Evolutionary conservation across 495 filamentous ascomycete species (phyloP), one percentile per base, ranked within the genome.

Genomic region (Cladorrhinum samala): DNA sequence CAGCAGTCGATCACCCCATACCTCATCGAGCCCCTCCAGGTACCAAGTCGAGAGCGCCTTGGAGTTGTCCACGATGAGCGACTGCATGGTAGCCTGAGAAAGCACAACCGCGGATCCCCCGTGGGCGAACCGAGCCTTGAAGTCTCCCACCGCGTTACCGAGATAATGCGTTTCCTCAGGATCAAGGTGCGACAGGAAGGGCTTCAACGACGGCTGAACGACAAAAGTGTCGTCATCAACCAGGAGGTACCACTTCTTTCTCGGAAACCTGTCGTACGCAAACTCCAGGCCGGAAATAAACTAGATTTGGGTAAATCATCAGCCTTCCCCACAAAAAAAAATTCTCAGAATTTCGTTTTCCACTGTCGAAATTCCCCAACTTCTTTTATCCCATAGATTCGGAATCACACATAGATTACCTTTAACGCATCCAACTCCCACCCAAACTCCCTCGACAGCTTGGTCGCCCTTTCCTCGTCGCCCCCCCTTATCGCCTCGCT

Each of bases 371-470:
- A n/a, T n/a, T n/a, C n/a, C n/a, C n/a, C n/a, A n/a, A n/a, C n/a
- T n/a, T n/a, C n/a, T n/a, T n/a, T n/a, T n/a, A n/a, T n/a, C n/a
- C n/a, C n/a, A n/a, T n/a, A n/a, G n/a, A n/a, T n/a, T n/a, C n/a
- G n/a, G n/a, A n/a, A n/a, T n/a, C n/a, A n/a, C 27, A 33, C 27
- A 6, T 33, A 5, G 11, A 49, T 3, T 42, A 74, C 73, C 70
- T 77, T 77, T 54, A 77, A 64, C 1, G 73, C 71, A 50, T 77
- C 74, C 7, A 77, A 51, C 50, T 77, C 73, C 74, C 72, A 76
- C 9, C 74, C 74, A 46, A 68, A 68, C 2, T 54, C 52, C 36
- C 61, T 61, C 16, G 68, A 68, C n/a, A 71, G 48, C 9, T 60
- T 41, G 14, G 61, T 55, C 8, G 72, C 67, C 9, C 57, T n/a